Evolutionary conservation across 2,329 filamentous ascomycete species (phyloP), one percentile per base, ranked within the genome.

Genomic region (Epichloe sibirici): DNA sequence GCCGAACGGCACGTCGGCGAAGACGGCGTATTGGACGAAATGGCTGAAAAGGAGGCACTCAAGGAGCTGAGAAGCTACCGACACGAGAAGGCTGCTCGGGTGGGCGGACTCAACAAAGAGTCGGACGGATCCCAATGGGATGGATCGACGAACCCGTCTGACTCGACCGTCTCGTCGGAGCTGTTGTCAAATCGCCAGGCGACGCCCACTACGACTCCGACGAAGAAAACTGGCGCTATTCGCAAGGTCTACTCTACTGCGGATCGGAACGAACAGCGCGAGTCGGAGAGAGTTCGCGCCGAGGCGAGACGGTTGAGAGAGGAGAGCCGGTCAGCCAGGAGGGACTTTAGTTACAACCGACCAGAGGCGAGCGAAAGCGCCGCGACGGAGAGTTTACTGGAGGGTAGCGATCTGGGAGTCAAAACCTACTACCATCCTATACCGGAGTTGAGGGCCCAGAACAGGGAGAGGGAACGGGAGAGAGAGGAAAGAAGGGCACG

Each of bases 101-200:
- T 97, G 2, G 91, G 91, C 38, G 91, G 91, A 21, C 73, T 97
- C 66, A 97, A 97, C 70, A 83, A 85, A 61, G 76, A 86, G 59
- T 77, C 83, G 44, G 91, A 96, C 59, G 86, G 84, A 55, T 86
- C 82, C 55, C 74, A 81, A 58, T 95, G 88, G 77, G 87, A 94
- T 64, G 88, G 87, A 45, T 79, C 75, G 12, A 81, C 77, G 17
- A 82, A 79, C 67, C 85, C 84, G 48, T 82, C 84, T 58, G 79
- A 78, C 63, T 83, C 82, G 37, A 78, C 74, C 59, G 74, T 81
- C 49, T 64, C 65, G 17, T 77, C 81, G 56, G 78, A 86, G 57
- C 74, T 85, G 40, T 75, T 84, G 51, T 71, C 70, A 52, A 73
- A 82, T 67, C 72, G 75, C 61, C 74, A 83, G 69, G 68, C 68